These are phyloP conservation scores for Kockovaella imperatae DNA, from an alignment of 768 basidiomycete species.

Conservation along the genomic window DNA sequence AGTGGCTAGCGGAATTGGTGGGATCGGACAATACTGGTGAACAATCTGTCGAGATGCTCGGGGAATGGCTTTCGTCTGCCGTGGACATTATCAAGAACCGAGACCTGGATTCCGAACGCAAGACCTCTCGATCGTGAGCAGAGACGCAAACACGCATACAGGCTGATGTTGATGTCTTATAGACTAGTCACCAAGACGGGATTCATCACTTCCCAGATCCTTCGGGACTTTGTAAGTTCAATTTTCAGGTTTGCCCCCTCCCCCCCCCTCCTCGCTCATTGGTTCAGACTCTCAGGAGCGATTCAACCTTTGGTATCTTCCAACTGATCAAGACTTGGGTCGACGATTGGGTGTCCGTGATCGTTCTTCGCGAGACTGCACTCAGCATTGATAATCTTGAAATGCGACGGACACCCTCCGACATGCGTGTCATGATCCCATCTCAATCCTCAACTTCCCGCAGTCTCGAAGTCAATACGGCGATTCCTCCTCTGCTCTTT, in stretches of 20 bases:
- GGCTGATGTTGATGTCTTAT: background rate
- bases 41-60: constrained; percentile 9
- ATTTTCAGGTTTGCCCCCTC: too few species aligned
- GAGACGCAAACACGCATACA: background rate
- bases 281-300: constrained; percentile 23
- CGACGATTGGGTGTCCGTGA: constrained; percentile 33
- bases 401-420: background rate
- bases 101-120: background rate
- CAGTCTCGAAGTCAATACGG: too few species aligned
- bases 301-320: constrained; percentile 29
- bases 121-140: constrained; percentile 4
- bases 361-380: constrained; percentile 15
- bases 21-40: background rate
- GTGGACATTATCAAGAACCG: constrained; percentile 5
- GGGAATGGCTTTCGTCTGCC: constrained; percentile 15
- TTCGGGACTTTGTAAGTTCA: constrained; percentile 30
- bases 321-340: constrained; percentile 40
- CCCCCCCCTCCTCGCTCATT: background rate
- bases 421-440: constrained; percentile 12
- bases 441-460: too few species aligned
- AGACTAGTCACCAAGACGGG: constrained; percentile 5
- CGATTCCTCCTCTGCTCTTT: too few species aligned
- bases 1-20: constrained; percentile 13
- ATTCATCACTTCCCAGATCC: constrained; percentile 33
- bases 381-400: constrained; percentile 8